Evolutionary conservation across 805 yeast species (phyloP).

Genomic region (Metschnikowia lochheadii): DNA sequence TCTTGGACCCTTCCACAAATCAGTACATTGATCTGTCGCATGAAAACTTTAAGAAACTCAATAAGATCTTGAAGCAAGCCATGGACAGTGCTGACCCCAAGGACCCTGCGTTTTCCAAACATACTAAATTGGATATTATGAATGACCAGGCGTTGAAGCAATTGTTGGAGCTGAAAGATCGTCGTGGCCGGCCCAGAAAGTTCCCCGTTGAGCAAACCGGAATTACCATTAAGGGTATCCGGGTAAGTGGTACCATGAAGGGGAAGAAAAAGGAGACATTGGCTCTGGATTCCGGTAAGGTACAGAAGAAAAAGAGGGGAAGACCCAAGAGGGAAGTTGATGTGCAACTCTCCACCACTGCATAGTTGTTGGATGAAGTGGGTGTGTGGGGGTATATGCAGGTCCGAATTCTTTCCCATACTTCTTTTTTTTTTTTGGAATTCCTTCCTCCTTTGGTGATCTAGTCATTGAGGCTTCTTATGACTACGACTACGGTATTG

Average conservation of each 20-base stretch:
- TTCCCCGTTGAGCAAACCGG: slow-evolving; percentile 46
- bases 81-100: slow-evolving; percentile 7
- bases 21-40: slow-evolving; percentile 39
- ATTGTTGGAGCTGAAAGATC: slow-evolving; percentile 38
- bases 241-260: slow-evolving; percentile 34
- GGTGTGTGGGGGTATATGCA: no score
- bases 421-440: no score
- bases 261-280: slow-evolving; percentile 6
- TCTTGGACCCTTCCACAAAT: slow-evolving; percentile 40
- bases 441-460: no score
- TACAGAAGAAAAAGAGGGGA: slow-evolving; percentile 12
- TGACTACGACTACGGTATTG: no score
- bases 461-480: no score
- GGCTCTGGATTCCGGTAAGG: slow-evolving; percentile 2
- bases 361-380: background rate
- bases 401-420: no score
- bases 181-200: slow-evolving; percentile 50
- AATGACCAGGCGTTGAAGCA: slow-evolving; percentile 19
- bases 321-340: slow-evolving; percentile 10
- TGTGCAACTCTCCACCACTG: background rate
- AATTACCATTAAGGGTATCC: slow-evolving; percentile 39
- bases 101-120: background rate
- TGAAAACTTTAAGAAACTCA: slow-evolving; percentile 39
- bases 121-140: slow-evolving; percentile 8
- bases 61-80: slow-evolving; percentile 24